Base-by-base conservation (phyloP, 371 early-diverging fungal genomes). In the Nematocida homosporus region DNA sequence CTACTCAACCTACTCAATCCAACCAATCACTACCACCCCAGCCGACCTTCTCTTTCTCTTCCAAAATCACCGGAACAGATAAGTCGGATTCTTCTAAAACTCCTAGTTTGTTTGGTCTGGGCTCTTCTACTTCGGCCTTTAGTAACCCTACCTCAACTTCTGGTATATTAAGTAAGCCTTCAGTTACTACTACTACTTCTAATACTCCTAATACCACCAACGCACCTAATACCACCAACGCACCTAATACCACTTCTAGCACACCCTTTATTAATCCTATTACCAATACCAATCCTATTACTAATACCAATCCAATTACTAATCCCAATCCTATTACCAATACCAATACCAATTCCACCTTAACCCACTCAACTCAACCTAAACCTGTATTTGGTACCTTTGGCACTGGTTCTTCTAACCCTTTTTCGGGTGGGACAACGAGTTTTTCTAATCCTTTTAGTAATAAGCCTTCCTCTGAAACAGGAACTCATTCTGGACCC, bases 391-490 rank as follows among this genome's bases (percentile, higher is more conserved):
- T n/a, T n/a, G n/a, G n/a, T n/a, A n/a, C 44, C 20, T 44, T 13
- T 44, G 44, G 44, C 44, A 20, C 44, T 13, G 44, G 53, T 25
- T 65, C 42, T 66, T 38, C 61, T 1, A 29, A 18, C 20, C 67
- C 52, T 25, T 23, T 13, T 20, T 32, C 29, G 20, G 55, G 32
- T 50, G 37, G 41, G 32, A 18, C 10, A 44, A 20, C 20, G 44
- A 20, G 44, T 20, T 20, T 13, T 13, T 44, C 44, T 44, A 44
- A 13, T 44, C 13, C n/a, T n/a, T n/a, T n/a, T n/a, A n/a, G n/a
- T n/a, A n/a, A n/a, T n/a, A n/a, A n/a, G n/a, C n/a, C n/a, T n/a
- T n/a, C n/a, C n/a, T n/a, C n/a, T n/a, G n/a, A n/a, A n/a, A n/a
- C n/a, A n/a, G n/a, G n/a, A n/a, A n/a, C n/a, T n/a, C n/a, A n/a